Evolutionary conservation across 1,139 yeast species (phyloP).

Genomic region (Torulaspora globosa): DNA sequence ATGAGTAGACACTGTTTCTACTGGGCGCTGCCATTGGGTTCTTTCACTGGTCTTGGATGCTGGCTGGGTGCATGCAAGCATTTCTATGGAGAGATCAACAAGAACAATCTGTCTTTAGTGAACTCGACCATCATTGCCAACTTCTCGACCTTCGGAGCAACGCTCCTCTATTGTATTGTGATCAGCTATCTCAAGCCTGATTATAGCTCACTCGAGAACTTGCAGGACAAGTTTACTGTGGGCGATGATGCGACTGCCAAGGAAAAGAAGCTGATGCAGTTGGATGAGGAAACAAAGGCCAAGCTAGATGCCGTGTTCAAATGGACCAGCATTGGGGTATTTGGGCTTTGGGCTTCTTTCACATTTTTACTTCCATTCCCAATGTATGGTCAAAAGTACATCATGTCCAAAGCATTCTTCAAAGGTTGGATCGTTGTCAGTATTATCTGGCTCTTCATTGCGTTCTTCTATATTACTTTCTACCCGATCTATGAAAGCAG

Average conservation of each 20-base stretch:
- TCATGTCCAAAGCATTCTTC: conserved; percentile 17
- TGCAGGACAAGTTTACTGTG: conserved; percentile 20
- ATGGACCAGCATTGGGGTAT: conserved; percentile 13
- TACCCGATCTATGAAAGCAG: conserved; percentile 15
- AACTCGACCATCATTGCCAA: conserved; percentile 41
- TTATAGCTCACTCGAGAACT: conserved; percentile 11
- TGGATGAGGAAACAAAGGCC: conserved; percentile 11
- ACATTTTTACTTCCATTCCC: conserved; percentile 16
- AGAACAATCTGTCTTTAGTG: conserved; percentile 30
- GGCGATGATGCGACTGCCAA: conserved; percentile 35
- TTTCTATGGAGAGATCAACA: conserved; percentile 36
- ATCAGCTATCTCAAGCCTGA: conserved; percentile 37
- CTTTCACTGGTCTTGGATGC: conserved; percentile 39
- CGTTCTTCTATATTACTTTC: conserved; percentile 15
- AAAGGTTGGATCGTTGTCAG: conserved; percentile 17
- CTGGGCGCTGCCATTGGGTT: conserved; percentile 40
- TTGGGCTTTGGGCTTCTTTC: conserved; percentile 10
- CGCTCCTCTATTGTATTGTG: conserved; percentile 36
- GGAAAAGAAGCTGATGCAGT: conserved; percentile 33
- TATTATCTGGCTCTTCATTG: conserved; percentile 17
- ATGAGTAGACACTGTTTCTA: conserved; percentile 37
- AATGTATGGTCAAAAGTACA: conserved; percentile 16
- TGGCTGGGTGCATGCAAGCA: conserved; percentile 41
- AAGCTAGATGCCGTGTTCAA: conserved; percentile 12
- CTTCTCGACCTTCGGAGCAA: conserved; percentile 39